Conservation (phyloP, 352 stramenopile species). For the Phytophthora litchii region DNA sequence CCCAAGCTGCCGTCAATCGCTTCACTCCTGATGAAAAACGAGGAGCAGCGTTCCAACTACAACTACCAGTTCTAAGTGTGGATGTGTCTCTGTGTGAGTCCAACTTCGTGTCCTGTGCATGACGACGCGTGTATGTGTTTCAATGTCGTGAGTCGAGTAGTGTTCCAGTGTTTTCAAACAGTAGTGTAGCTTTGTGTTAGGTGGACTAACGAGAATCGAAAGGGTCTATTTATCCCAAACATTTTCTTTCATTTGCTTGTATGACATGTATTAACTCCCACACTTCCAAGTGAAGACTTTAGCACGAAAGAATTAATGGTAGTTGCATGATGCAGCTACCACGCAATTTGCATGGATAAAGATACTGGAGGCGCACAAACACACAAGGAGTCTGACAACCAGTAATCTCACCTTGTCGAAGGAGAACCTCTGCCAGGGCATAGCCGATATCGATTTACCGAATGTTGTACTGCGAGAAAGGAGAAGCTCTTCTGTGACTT, state of each 20-base stretch:
- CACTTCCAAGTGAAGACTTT: too few species aligned
- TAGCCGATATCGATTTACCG: too few species aligned
- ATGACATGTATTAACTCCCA: too few species aligned
- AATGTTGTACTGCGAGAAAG: too few species aligned
- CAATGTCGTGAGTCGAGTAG: conserved; percentile 25
- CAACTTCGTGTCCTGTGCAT: conserved; percentile 15
- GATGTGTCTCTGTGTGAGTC: conserved; percentile 16
- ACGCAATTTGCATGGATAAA: too few species aligned
- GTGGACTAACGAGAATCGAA: conserved; percentile 24
- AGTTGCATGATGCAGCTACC: too few species aligned
- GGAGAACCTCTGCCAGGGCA: too few species aligned
- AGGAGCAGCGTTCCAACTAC: conserved; percentile 25
- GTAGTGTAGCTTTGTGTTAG: conserved; percentile 27
- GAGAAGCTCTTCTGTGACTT: too few species aligned
- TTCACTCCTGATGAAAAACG: conserved; percentile 51
- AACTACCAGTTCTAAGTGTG: conserved; percentile 40
- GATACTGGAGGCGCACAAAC: too few species aligned
- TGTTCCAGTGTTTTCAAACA: not conserved
- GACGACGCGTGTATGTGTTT: conserved; percentile 11
- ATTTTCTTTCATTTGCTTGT: conserved; percentile 2
- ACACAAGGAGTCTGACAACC: too few species aligned
- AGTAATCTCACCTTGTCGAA: too few species aligned
- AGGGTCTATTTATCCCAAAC: conserved; percentile 23
- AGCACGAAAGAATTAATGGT: too few species aligned
- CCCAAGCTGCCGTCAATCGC: conserved; percentile 65